Conservation (phyloP, 805 yeast species). For the Priceomyces melissophilus region DNA sequence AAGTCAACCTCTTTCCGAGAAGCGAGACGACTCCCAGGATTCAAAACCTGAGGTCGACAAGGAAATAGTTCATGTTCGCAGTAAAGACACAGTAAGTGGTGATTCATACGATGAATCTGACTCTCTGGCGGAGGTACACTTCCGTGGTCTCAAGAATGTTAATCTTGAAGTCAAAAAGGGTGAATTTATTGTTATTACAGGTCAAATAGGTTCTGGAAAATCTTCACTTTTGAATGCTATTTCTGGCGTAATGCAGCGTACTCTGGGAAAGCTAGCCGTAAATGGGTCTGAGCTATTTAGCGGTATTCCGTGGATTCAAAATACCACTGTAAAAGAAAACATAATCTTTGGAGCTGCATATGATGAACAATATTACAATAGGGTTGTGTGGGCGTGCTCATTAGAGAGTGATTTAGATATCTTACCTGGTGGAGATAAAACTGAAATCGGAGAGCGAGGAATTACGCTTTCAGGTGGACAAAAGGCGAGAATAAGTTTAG, state of each 20-base stretch:
- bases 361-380: constrained; percentile 21
- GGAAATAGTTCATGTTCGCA: no score
- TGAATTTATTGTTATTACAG: constrained; percentile 35
- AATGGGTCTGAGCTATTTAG: constrained; percentile 28
- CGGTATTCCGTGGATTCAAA: constrained; percentile 38
- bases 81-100: neutral
- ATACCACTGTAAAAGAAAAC: constrained; percentile 31
- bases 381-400: constrained; percentile 28
- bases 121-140: constrained; percentile 14
- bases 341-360: constrained; percentile 25
- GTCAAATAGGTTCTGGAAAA: constrained; percentile 36
- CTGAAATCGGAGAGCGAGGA: constrained; percentile 38
- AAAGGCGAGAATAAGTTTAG: constrained; percentile 34
- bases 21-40: no score
- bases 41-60: neutral
- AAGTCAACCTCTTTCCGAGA: neutral
- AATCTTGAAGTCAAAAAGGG: constrained; percentile 25
- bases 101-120: constrained; percentile 7
- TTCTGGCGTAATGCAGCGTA: constrained; percentile 35
- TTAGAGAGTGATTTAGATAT: constrained; percentile 29
- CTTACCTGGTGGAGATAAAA: constrained; percentile 32
- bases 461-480: constrained; percentile 38
- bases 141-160: constrained; percentile 27
- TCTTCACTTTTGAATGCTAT: constrained; percentile 35
- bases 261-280: constrained; percentile 25